Base-by-base conservation (phyloP, 2,329 filamentous ascomycete genomes). In the Nemania serpens region DNA sequence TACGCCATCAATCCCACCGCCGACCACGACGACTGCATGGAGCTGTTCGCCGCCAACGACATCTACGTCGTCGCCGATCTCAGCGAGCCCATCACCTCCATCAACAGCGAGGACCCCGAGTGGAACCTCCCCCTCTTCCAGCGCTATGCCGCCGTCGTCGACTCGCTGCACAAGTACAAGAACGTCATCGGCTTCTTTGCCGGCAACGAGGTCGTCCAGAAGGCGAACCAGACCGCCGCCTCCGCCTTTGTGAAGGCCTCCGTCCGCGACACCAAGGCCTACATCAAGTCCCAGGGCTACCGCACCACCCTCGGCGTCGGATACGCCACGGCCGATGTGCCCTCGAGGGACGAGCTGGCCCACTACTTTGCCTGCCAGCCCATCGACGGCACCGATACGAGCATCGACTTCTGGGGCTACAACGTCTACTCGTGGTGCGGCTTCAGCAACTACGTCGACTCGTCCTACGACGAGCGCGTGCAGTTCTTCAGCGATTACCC, bases 401-500 rank as follows among this genome's bases (percentile, higher is more conserved):
- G 90, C 63, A 97, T 98, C 68, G 95, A 99, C 79, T 98, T 96
- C 83, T 99, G 93, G 91, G 95, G 95, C 61, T 98, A 98, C 89
- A 99, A 99, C 84, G 97, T 98, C 80, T 99, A 99, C 85, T 96
- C 93, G 55, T 99, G 95, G 95, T 99, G 95, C 76, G 95, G 94
- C 69, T 77, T 93, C 69, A 96, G 91, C 73, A 86, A 82, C 71
- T 95, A 90, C 80, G 73, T 82, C 37, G 74, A 82, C 61, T 97
- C 95, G 3, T 91, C 92, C 56, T 99, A 93, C 79, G 82, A 89
- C 66, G 83, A 87, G 58, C 90, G 94, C 75, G 93, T 93, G 69
- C 77, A 91, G 67, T 94, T 97, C 79, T 99, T 97, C 81, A 76
- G 82, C 61, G 86, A 89, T 75, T 99, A 95, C 84, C 91, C 91